phyloP scores from a whole-genome alignment of 768 basidiomycete species.

The Pulveroboletus sp. region DNA sequence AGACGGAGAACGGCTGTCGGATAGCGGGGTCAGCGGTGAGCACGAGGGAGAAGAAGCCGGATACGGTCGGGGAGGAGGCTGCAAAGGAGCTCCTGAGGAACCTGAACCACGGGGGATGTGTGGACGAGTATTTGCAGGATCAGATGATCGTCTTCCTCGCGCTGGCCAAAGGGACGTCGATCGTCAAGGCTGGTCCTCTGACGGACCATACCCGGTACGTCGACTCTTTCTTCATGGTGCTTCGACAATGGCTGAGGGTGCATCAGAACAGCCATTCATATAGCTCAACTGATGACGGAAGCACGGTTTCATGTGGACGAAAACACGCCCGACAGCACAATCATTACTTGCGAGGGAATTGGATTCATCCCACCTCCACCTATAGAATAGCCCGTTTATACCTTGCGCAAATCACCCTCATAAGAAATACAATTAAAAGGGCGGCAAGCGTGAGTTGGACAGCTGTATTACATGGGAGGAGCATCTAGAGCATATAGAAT shows the following conservation, averaged over 20 bases:
- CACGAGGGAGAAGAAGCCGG: conserved; percentile 43
- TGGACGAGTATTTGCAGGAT: conserved; percentile 70
- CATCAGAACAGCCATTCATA: conserved; percentile 62
- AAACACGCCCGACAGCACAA: conserved; percentile 35
- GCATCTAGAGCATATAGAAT: conserved; percentile 13
- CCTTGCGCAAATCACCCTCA: not conserved
- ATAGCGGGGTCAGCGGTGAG: conserved; percentile 70
- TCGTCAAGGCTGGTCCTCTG: conserved; percentile 52
- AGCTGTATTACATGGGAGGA: conserved; percentile 22
- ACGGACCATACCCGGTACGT: conserved; percentile 64
- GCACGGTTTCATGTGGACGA: conserved; percentile 58
- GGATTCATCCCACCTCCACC: conserved; percentile 41
- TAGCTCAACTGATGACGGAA: conserved; percentile 63
- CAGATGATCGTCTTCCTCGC: conserved; percentile 78
- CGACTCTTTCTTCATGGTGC: not conserved
- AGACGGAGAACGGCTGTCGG: conserved; percentile 61
- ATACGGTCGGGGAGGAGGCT: conserved; percentile 54
- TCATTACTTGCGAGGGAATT: conserved; percentile 62
- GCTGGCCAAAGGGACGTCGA: conserved; percentile 61
- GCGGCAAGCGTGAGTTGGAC: conserved; percentile 10
- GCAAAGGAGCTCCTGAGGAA: conserved; percentile 56
- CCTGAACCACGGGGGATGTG: conserved; percentile 61
- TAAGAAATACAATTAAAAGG: conserved; percentile 17
- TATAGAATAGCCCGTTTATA: not conserved
- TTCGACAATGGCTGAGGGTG: not conserved